A percentile compares a stretch with the other conserved stretches of the same genome.
These are phyloP conservation scores for Annulohypoxylon nitens DNA, from an alignment of 495 filamentous ascomycete species.

Conservation along the genomic window DNA sequence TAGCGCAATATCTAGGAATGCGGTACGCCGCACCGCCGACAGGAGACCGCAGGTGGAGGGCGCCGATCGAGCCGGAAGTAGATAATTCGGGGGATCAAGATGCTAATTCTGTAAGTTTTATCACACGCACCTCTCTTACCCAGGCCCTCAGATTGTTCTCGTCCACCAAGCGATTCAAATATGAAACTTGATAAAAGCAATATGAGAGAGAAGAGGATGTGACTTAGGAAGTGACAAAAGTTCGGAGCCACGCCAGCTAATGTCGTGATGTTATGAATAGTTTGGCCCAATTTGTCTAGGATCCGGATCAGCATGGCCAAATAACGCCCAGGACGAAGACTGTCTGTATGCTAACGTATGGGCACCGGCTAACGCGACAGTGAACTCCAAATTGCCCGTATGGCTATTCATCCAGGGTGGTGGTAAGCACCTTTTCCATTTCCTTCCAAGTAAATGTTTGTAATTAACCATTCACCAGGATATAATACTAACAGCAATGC, in stretches of 20 bases:
- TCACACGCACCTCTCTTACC: background rate
- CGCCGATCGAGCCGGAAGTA: constrained; percentile 49
- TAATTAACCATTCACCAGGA: constrained; percentile 47
- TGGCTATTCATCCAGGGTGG: constrained; percentile 85
- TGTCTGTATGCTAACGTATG: constrained; percentile 83
- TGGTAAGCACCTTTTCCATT: constrained; percentile 50
- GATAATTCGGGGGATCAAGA: constrained; percentile 43
- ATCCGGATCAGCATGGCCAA: constrained; percentile 54
- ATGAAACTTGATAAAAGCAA: background rate
- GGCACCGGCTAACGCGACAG: constrained; percentile 69
- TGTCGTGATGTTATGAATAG: constrained; percentile 31
- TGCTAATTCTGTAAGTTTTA: constrained; percentile 42
- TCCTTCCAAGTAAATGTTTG: background rate
- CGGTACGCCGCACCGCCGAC: constrained; percentile 60
- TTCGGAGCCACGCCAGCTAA: background rate
- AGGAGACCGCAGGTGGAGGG: constrained; percentile 57
- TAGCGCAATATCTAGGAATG: constrained; percentile 60
- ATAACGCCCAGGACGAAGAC: constrained; percentile 70
- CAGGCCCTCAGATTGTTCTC: no score
- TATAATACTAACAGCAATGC: constrained; percentile 73
- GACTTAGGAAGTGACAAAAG: no score
- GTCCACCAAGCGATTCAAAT: background rate
- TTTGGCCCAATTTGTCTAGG: constrained; percentile 67
- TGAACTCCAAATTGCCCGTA: constrained; percentile 68
- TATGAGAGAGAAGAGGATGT: background rate